A percentile compares a stretch with the other conserved stretches of the same genome.
phyloP scores from a whole-genome alignment of 768 basidiomycete genomes.

The Mycena vitilis region DNA sequence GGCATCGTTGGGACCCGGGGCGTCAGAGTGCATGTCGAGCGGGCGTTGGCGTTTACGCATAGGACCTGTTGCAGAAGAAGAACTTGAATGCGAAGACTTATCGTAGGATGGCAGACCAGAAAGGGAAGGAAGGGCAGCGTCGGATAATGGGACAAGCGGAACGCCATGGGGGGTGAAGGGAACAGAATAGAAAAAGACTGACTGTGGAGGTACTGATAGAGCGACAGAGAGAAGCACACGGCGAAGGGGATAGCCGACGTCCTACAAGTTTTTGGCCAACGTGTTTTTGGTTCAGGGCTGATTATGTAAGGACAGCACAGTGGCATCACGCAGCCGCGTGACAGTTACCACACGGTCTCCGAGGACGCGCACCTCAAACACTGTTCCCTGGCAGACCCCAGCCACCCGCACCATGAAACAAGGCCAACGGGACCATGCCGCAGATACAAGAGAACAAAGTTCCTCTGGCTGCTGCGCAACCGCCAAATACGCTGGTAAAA shows the following conservation, averaged over 20 bases:
- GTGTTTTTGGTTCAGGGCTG: too few species aligned
- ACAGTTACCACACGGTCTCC: neutral
- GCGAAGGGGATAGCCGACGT: too few species aligned
- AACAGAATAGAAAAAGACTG: constrained; percentile 25
- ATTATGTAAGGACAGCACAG: too few species aligned
- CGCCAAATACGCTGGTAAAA: too few species aligned
- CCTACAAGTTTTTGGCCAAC: too few species aligned
- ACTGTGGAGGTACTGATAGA: constrained; percentile 27
- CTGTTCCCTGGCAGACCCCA: too few species aligned
- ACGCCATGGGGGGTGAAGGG: constrained; percentile 33
- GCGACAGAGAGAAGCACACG: too few species aligned
- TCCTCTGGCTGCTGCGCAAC: too few species aligned
- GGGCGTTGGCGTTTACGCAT: constrained; percentile 80
- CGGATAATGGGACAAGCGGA: constrained; percentile 28
- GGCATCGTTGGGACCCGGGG: constrained; percentile 53
- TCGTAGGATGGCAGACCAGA: constrained; percentile 51
- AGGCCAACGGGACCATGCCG: constrained; percentile 4
- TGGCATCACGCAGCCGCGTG: too few species aligned
- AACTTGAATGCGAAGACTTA: constrained; percentile 48
- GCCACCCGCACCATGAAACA: neutral
- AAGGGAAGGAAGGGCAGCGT: constrained; percentile 52
- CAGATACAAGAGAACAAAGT: constrained; percentile 15
- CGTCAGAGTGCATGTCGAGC: constrained; percentile 60
- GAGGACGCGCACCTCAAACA: neutral
- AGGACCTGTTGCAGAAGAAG: constrained; percentile 60